Percentiles rank a stretch among this genome's conserved stretches.
These are phyloP conservation scores for Posidonia oceanica DNA, from an alignment of 116 monocot species.

Conservation along the genomic window DNA sequence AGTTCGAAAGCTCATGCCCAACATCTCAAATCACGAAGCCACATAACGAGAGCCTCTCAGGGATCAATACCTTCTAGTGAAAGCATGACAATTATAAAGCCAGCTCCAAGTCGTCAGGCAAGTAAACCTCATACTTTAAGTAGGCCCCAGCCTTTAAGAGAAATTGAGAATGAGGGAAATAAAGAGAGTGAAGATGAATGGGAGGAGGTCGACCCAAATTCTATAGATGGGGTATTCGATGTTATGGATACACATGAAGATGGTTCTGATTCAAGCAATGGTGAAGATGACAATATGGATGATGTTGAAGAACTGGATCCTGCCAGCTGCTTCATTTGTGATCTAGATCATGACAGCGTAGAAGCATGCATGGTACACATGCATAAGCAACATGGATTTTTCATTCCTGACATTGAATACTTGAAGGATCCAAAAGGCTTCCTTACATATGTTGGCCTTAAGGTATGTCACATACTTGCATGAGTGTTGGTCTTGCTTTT, in stretches of 20 bases:
- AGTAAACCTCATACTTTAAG: constrained; percentile 16
- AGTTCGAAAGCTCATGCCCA: constrained; percentile 80
- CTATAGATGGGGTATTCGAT: constrained; percentile 31
- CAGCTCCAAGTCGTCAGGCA: constrained; percentile 22
- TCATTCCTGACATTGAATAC: constrained; percentile 87
- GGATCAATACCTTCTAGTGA: constrained; percentile 24
- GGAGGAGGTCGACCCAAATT: constrained; percentile 69
- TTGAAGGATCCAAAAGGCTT: constrained; percentile 82
- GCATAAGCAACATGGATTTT: constrained; percentile 93
- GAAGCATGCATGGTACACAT: constrained; percentile 87
- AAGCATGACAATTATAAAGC: constrained; percentile 53
- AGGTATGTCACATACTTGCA: constrained; percentile 30
- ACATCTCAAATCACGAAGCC: constrained; percentile 68
- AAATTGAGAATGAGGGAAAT: constrained; percentile 8
- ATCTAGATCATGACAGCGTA: constrained; percentile 43
- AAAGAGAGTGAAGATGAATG: constrained; percentile 74
- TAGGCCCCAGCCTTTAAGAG: constrained; percentile 5
- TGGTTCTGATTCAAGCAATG: constrained; percentile 19
- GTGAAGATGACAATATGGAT: constrained; percentile 42
- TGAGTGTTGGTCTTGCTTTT: neutral
- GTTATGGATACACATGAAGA: constrained; percentile 23
- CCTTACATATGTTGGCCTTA: constrained; percentile 72
- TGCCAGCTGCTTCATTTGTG: constrained; percentile 81
- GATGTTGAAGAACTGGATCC: constrained; percentile 59
- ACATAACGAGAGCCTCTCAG: constrained; percentile 62